phyloP scores from a whole-genome alignment of 2,329 filamentous ascomycete species.

The Hypoxylon sp. region DNA sequence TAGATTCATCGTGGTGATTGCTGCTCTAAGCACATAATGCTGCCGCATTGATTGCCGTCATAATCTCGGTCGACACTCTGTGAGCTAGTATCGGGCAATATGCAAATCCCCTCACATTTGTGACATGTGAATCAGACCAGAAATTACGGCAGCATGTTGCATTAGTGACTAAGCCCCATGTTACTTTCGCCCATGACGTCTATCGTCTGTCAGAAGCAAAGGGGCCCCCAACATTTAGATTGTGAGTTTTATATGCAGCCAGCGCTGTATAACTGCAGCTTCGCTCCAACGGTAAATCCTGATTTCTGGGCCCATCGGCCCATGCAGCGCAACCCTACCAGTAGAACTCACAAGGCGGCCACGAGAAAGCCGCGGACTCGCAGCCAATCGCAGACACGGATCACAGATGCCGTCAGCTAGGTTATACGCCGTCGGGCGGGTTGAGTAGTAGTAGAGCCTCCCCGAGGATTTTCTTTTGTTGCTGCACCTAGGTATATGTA shows the following conservation, averaged over 20 bases:
- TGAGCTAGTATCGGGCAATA: not conserved
- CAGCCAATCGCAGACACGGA: not conserved
- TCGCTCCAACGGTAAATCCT: conserved; percentile 8
- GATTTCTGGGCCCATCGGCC: conserved; percentile 3
- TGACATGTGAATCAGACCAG: not conserved
- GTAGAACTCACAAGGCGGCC: not conserved
- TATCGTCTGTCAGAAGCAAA: not conserved
- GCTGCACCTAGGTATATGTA: not conserved
- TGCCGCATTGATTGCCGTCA: not conserved
- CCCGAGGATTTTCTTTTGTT: not conserved
- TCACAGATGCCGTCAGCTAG: not conserved
- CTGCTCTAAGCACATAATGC: not conserved
- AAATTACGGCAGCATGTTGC: not conserved
- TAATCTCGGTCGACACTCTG: not conserved
- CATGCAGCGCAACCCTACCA: conserved; percentile 14
- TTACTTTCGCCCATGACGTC: not conserved
- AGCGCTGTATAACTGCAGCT: not conserved
- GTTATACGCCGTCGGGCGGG: not conserved
- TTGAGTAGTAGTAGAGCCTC: too few relatives aligned
- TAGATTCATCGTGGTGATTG: not conserved
- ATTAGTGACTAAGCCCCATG: conserved; percentile 6
- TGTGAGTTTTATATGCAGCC: too few relatives aligned
- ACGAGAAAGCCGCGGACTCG: not conserved
- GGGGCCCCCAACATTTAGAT: not conserved
- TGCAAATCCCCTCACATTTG: not conserved